phyloP scores from a whole-genome alignment of 495 filamentous ascomycete genomes.

The Elaphomyces granulatus region DNA sequence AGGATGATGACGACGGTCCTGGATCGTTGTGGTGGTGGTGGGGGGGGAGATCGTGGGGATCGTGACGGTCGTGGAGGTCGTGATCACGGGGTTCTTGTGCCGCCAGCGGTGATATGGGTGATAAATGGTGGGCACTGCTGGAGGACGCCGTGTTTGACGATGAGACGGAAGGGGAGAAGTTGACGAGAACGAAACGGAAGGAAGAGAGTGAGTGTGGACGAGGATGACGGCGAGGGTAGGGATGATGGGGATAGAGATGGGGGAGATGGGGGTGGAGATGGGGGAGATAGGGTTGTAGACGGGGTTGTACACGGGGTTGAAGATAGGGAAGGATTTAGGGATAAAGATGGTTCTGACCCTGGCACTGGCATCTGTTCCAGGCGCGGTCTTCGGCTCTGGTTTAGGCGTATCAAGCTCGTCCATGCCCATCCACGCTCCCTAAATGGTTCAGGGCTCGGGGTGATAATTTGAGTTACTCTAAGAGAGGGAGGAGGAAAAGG shows the following conservation, averaged over 20 bases:
- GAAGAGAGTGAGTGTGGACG: conserved; percentile 5
- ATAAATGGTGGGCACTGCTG: conserved; percentile 10
- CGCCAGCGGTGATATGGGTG: conserved; percentile 20
- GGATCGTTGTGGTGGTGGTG: not conserved
- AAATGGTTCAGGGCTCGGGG: too few relatives aligned
- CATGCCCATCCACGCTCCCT: too few relatives aligned
- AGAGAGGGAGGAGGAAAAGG: too few relatives aligned
- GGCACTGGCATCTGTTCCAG: too few relatives aligned
- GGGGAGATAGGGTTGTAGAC: too few relatives aligned
- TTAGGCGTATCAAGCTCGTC: too few relatives aligned
- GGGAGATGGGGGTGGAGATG: conserved; percentile 2
- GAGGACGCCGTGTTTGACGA: conserved; percentile 26
- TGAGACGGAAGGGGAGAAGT: conserved; percentile 5
- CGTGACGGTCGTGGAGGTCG: not conserved
- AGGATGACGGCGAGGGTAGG: conserved; percentile 1
- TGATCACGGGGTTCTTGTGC: conserved; percentile 11
- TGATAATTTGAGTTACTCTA: too few relatives aligned
- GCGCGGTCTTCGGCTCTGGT: too few relatives aligned
- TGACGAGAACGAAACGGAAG: conserved; percentile 3
- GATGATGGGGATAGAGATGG: conserved; percentile 5
- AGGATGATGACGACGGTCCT: not conserved
- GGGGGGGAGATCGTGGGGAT: conserved; percentile 1
- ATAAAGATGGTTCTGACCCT: too few relatives aligned
- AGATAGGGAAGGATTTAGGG: too few relatives aligned
- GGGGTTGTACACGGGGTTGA: too few relatives aligned